These are phyloP conservation scores for Golubevia sp. DNA, from an alignment of 1,284 basidiomycete genomes.

Conservation along the genomic window DNA sequence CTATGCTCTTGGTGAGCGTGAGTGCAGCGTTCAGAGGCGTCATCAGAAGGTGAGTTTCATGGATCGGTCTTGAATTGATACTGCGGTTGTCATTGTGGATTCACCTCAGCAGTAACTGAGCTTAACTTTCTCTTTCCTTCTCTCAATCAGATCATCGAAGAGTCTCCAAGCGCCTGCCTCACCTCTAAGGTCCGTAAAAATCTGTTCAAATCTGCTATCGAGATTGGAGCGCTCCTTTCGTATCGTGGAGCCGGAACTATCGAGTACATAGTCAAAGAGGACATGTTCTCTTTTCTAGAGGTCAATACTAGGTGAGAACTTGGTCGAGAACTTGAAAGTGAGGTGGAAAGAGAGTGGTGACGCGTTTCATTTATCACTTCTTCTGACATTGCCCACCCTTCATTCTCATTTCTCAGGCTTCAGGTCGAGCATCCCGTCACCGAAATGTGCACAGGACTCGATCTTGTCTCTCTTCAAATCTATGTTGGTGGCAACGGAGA, in stretches of 20 bases:
- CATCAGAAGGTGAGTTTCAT: conserved; percentile 81
- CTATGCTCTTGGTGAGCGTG: conserved; percentile 73
- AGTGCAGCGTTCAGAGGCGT: conserved; percentile 71
- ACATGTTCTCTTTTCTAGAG: conserved; percentile 73
- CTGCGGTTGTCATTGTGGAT: too few relatives aligned
- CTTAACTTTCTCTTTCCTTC: too few relatives aligned
- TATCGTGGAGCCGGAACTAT: conserved; percentile 73
- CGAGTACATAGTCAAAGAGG: conserved; percentile 72
- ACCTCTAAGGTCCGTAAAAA: conserved; percentile 42
- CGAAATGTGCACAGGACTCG: background rate
- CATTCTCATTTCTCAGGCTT: too few relatives aligned
- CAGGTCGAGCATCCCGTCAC: background rate
- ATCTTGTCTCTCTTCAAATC: background rate
- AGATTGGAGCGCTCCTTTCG: conserved; percentile 66
- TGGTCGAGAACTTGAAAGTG: too few relatives aligned
- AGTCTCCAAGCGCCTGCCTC: conserved; percentile 70
- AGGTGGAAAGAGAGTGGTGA: too few relatives aligned
- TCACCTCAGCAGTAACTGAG: too few relatives aligned
- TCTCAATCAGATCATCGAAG: too few relatives aligned
- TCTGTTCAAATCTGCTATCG: conserved; percentile 68
- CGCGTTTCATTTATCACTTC: too few relatives aligned
- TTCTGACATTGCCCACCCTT: too few relatives aligned
- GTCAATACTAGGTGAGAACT: conserved; percentile 74
- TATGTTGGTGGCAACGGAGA: background rate
- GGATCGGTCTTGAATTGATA: too few relatives aligned